phyloP scores from a whole-genome alignment of 1,139 yeast genomes.

The Geotrichum histeridarum region DNA sequence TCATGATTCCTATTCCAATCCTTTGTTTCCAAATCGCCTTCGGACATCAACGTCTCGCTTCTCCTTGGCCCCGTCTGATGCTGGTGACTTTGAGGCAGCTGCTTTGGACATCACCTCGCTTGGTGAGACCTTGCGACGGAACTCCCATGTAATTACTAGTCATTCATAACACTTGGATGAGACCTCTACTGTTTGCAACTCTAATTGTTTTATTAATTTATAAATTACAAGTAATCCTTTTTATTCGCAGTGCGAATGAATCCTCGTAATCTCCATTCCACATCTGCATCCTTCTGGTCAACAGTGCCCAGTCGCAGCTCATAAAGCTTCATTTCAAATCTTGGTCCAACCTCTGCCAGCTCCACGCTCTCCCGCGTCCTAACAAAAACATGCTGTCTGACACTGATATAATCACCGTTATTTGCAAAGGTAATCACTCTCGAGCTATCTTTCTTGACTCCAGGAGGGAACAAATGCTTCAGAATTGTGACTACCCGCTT shows the following conservation, averaged over 20 bases:
- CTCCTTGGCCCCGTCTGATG: slow-evolving; percentile 8
- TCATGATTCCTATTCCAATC: not conserved
- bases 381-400: slow-evolving; percentile 91
- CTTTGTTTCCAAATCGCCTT: not conserved
- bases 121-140: slow-evolving; percentile 41
- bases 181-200: not conserved
- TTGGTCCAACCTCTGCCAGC: slow-evolving; percentile 94
- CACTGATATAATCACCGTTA: slow-evolving; percentile 84
- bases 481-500: slow-evolving; percentile 72
- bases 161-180: slow-evolving; percentile 10
- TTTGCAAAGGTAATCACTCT: slow-evolving; percentile 90
- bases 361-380: slow-evolving; percentile 82
- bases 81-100: slow-evolving; percentile 24
- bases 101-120: slow-evolving; percentile 37
- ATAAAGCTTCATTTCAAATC: slow-evolving; percentile 91
- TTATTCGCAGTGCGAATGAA: slow-evolving; percentile 92
- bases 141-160: slow-evolving; percentile 38
- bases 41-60: not conserved
- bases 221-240: slow-evolving; percentile 64
- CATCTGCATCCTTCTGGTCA: slow-evolving; percentile 95
- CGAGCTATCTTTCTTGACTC: slow-evolving; percentile 84
- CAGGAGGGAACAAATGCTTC: slow-evolving; percentile 92
- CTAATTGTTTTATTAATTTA: not conserved
- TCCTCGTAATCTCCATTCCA: slow-evolving; percentile 92
- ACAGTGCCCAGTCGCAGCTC: slow-evolving; percentile 85